These are phyloP conservation scores for Microbotryomycetes sp. DNA, from an alignment of 1,284 basidiomycete genomes.

Conservation along the genomic window DNA sequence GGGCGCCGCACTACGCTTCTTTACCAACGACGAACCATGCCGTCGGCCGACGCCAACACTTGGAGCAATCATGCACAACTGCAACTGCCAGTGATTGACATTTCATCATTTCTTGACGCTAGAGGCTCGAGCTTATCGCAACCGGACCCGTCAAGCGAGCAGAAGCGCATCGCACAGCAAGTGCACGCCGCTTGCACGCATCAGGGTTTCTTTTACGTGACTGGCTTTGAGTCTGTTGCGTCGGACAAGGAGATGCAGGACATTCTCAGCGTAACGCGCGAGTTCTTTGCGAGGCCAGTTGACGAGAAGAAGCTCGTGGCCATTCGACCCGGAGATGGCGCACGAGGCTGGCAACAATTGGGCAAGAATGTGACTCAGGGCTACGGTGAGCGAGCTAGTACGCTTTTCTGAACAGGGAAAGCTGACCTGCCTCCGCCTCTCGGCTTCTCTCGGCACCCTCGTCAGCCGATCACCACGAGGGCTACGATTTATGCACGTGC, in stretches of 20 bases:
- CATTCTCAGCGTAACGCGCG: constrained; percentile 54
- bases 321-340: constrained; percentile 50
- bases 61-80: not conserved
- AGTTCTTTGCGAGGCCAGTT: constrained; percentile 64
- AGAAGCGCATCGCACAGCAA: constrained; percentile 44
- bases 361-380: constrained; percentile 77
- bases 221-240: constrained; percentile 50
- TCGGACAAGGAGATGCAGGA: constrained; percentile 56
- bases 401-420: not conserved
- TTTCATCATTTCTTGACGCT: constrained; percentile 33
- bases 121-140: constrained; percentile 46
- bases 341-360: constrained; percentile 44
- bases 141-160: not conserved
- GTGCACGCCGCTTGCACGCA: constrained; percentile 66
- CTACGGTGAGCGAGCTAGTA: constrained; percentile 56
- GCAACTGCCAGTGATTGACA: constrained; percentile 40
- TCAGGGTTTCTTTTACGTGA: constrained; percentile 78
- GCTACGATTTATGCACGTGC: constrained; percentile 3
- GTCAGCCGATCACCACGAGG: constrained; percentile 15
- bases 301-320: constrained; percentile 64
- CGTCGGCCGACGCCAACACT: not conserved
- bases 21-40: not conserved
- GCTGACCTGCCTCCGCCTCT: not conserved
- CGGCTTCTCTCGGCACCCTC: not conserved
- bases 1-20: not conserved